Evolutionary conservation across 2,329 filamentous ascomycete species (phyloP), one percentile per base, ranked within the genome.

Genomic region (Ophiostoma ulmi): DNA sequence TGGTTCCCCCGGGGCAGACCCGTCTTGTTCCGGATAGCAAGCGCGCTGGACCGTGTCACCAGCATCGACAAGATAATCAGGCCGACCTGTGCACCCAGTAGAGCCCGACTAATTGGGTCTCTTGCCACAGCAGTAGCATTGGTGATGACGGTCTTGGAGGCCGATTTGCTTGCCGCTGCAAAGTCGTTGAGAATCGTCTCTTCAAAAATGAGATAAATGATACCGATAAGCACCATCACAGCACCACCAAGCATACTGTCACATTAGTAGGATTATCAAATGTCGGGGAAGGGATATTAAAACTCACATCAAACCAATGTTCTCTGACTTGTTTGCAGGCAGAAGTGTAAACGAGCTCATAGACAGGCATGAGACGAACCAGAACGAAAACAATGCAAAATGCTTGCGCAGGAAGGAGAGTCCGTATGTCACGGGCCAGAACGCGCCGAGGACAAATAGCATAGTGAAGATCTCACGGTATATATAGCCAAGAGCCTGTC

Each of bases 321-420:
- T 87, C 77, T 99, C 96, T 0, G 88, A 82, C 79, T 98, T 99
- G 79, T 91, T 90, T 1, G 92, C 95, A 1, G 92, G 91, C 1
- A 99, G 83, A 17, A 98, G 80, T 0, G 95, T 99, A 77, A 99
- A 99, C 2, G 87, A 85, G 78, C 94, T 95, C 93, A 98, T 97
- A 4, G 89, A 81, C 1, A 90, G 75, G 79, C 94, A 97, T 4
- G 91, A 91, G 52, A 90, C 75, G 10, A 86, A 84, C 95, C 95
- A 99, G 0, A 88, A 88, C 0, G 83, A 80, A 69, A 87, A 86
- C 2, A 97, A 84, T 4, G 85, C 77, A 14, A 82, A 77, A 76
- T 98, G 90, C 36, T 86, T 80, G 69, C 81, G 84, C 10, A 97
- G 74, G 76, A 99, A 98, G 0, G 83, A 83, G 36, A 85, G 76